phyloP scores from a whole-genome alignment of 2,329 filamentous ascomycete species.

The Ramularia collo-cygni region DNA sequence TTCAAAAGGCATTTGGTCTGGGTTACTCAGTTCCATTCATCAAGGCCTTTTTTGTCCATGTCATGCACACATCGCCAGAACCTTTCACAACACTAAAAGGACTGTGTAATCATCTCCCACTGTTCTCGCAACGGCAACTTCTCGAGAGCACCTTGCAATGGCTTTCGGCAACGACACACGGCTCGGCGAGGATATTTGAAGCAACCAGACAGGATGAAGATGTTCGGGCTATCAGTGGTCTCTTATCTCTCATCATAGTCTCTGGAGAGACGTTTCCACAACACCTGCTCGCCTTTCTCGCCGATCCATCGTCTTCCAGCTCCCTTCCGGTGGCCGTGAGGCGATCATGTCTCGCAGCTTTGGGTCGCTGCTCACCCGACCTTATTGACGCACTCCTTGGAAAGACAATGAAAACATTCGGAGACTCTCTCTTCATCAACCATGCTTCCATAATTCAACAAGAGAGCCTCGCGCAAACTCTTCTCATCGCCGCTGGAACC shows the following conservation, averaged over 20 bases:
- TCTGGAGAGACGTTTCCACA: slow-evolving; percentile 12
- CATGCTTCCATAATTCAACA: slow-evolving; percentile 81
- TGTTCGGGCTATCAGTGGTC: slow-evolving; percentile 9
- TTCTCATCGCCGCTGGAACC: slow-evolving; percentile 72
- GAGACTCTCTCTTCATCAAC: slow-evolving; percentile 78
- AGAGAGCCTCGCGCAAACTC: slow-evolving; percentile 74
- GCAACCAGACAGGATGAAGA: neutral
- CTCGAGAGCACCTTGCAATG: slow-evolving; percentile 31
- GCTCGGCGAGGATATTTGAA: neutral
- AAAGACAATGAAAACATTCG: slow-evolving; percentile 66
- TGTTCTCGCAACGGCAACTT: slow-evolving; percentile 36
- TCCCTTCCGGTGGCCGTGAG: slow-evolving; percentile 19
- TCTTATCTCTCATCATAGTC: slow-evolving; percentile 13
- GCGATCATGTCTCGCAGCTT: slow-evolving; percentile 23
- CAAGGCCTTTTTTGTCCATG: slow-evolving; percentile 7
- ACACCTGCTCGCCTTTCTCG: slow-evolving; percentile 18
- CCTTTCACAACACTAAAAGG: neutral
- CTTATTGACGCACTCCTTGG: slow-evolving; percentile 53
- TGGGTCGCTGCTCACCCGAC: slow-evolving; percentile 19
- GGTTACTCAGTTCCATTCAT: slow-evolving; percentile 50
- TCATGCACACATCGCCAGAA: neutral
- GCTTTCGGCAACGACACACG: slow-evolving; percentile 14
- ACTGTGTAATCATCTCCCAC: slow-evolving; percentile 11
- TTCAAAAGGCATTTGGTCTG: slow-evolving; percentile 57
- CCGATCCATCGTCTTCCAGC: slow-evolving; percentile 18